Evolutionary conservation across 306 rosid species (phyloP), one percentile per base, ranked within the genome.

Genomic region (Cicer chorassanicum): DNA sequence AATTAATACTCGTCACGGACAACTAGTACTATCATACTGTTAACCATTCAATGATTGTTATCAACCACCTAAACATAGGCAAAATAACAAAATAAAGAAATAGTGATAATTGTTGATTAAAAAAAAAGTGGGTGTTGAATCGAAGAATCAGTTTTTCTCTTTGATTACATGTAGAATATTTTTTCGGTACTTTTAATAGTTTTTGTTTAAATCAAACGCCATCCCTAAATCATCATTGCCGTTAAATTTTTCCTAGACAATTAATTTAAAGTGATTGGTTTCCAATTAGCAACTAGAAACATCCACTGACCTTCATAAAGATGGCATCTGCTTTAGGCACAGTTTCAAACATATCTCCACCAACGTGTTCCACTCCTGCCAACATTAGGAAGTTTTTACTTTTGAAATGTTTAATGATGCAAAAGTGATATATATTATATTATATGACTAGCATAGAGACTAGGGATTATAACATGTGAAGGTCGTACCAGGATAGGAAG

Each of bases 301-400:
- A 9, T 19, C 24, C 10, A 76, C 24, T 55, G 1, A 89, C 95
- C 88, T 89, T 89, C 84, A 89, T 53, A 13, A 88, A 79, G 54
- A 86, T 86, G 53, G 88, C 90, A 68, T 90, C 92, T 39, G 86
- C 96, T 24, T 29, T 78, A 9, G 92, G 90, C 42, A 88, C 89
- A 46, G 59, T 82, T 14, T 68, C 70, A 77, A 90, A 90, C 95
- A 90, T 88, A 49, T 90, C 87, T 74, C 89, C 96, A 0, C 77
- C 81, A 3, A 86, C 72, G 21, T 88, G 91, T 65, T 90, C 81
- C 10, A 88, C 88, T 0, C 92, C 88, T 86, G 73, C 75, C 55
- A 79, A 80, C 67, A 72, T 57, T 21, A 41, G 7, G 40, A 7
- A 78, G 40, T 14, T 12, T 42, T 40, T 1, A 13, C 1, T n/a